These are phyloP conservation scores for Xylaria polymorpha DNA, from an alignment of 2,329 filamentous ascomycete species.

Conservation along the genomic window DNA sequence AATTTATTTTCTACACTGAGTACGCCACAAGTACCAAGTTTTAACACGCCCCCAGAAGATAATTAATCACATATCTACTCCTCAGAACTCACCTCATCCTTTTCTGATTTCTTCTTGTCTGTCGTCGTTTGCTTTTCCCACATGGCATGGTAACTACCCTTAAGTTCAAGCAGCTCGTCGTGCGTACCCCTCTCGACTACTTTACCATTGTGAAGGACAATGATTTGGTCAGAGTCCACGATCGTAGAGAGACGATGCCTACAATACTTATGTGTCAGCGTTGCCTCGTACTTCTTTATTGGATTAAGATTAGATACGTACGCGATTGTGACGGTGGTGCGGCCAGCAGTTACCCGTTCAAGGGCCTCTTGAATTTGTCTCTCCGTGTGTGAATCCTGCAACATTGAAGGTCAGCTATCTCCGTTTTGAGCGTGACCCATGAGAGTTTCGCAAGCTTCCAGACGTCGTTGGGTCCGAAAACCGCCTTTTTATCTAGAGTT, in stretches of 20 bases:
- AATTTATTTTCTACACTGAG: slow-evolving; percentile 4
- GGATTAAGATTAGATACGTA: slow-evolving; percentile 43
- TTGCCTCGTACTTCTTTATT: neutral
- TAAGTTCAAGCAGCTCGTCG: slow-evolving; percentile 56
- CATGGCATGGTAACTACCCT: slow-evolving; percentile 63
- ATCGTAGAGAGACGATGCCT: slow-evolving; percentile 70
- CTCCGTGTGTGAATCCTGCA: slow-evolving; percentile 67
- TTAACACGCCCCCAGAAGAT: slow-evolving; percentile 2
- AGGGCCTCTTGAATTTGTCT: slow-evolving; percentile 67
- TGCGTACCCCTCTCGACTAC: slow-evolving; percentile 65
- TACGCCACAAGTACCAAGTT: neutral
- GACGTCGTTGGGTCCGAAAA: neutral
- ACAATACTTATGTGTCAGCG: slow-evolving; percentile 11
- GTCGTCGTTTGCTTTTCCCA: slow-evolving; percentile 64
- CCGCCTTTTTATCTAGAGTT: neutral
- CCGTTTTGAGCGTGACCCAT: neutral
- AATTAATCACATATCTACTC: slow-evolving; percentile 28
- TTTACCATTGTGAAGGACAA: slow-evolving; percentile 64
- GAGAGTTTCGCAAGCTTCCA: neutral
- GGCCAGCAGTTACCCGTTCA: slow-evolving; percentile 58
- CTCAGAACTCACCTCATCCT: slow-evolving; percentile 29
- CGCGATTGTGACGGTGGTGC: slow-evolving; percentile 66
- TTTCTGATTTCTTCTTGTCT: slow-evolving; percentile 51
- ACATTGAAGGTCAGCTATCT: neutral
- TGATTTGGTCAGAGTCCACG: slow-evolving; percentile 64